Percentiles rank a stretch among this genome's conserved stretches.
Evolutionary conservation across 371 early-diverging fungal genomes (phyloP).

Genomic region (Mortierella sp.): DNA sequence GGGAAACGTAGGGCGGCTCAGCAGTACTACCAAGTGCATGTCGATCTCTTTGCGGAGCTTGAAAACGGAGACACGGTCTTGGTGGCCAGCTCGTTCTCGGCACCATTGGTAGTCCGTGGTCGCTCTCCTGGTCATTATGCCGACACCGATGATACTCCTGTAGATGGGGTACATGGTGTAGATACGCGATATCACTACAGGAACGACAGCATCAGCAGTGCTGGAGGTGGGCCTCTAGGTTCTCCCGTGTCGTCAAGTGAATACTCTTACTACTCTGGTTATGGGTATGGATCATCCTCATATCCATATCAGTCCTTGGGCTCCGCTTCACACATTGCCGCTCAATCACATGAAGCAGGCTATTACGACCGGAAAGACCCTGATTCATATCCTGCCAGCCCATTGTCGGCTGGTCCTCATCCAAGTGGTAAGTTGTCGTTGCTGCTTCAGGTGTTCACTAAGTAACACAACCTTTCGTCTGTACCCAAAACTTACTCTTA

Average conservation of each 20-base stretch:
- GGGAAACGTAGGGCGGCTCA: conserved; percentile 91
- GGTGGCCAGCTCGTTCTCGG: conserved; percentile 80
- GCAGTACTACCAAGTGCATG: conserved; percentile 86
- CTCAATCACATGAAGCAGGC: conserved; percentile 24
- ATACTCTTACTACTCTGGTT: conserved; percentile 39
- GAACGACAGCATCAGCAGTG: conserved; percentile 47
- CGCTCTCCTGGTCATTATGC: conserved; percentile 93
- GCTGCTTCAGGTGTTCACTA: neutral
- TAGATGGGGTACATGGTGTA: conserved; percentile 9
- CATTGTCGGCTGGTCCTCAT: conserved; percentile 36
- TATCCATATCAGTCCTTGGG: conserved; percentile 48
- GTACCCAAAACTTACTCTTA: neutral
- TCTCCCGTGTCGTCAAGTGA: conserved; percentile 31
- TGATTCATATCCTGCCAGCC: conserved; percentile 48
- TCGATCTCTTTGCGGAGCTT: conserved; percentile 77
- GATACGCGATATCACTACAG: conserved; percentile 33
- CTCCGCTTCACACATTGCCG: conserved; percentile 45
- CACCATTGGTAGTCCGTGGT: conserved; percentile 93
- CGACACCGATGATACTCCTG: conserved; percentile 59
- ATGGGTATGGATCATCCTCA: conserved; percentile 31
- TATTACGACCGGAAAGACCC: conserved; percentile 38
- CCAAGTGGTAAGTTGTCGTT: conserved; percentile 12
- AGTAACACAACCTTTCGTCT: too few species aligned
- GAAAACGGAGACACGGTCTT: conserved; percentile 59
- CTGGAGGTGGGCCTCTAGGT: conserved; percentile 24